Evolutionary conservation across 2,329 filamentous ascomycete genomes (phyloP).

Genomic region (Chalara sp.): DNA sequence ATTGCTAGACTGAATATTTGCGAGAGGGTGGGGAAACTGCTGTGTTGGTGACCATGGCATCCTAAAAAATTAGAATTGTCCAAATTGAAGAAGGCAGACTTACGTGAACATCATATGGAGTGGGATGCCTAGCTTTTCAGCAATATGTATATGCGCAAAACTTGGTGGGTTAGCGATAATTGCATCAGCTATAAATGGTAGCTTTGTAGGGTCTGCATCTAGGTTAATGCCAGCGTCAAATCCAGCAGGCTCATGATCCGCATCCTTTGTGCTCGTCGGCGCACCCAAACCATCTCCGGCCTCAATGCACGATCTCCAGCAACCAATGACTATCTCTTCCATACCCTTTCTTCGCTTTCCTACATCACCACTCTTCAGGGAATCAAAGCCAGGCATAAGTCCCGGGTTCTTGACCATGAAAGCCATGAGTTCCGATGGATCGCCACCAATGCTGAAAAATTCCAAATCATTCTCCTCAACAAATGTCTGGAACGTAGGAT

Average conservation of each 20-base stretch:
- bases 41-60: constrained; percentile 71
- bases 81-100: constrained; percentile 26
- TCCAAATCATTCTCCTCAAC: constrained; percentile 66
- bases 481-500: constrained; percentile 60
- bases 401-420: constrained; percentile 91
- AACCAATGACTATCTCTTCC: constrained; percentile 72
- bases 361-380: constrained; percentile 70
- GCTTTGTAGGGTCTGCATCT: constrained; percentile 24
- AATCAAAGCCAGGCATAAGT: constrained; percentile 75
- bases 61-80: constrained; percentile 6
- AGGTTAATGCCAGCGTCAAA: constrained; percentile 27
- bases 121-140: constrained; percentile 68
- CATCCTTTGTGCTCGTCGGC: constrained; percentile 10
- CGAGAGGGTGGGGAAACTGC: constrained; percentile 63
- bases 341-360: constrained; percentile 68
- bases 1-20: constrained; percentile 59
- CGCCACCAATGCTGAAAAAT: constrained; percentile 71
- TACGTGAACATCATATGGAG: constrained; percentile 87
- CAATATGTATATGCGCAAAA: constrained; percentile 69
- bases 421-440: constrained; percentile 71
- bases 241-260: constrained; percentile 15
- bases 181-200: constrained; percentile 74
- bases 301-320: constrained; percentile 82
- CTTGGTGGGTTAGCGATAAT: constrained; percentile 76
- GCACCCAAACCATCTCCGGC: constrained; percentile 54